Evolutionary conservation across 2,329 filamentous ascomycete species (phyloP).

Genomic region (Microcyclosporella mali): DNA sequence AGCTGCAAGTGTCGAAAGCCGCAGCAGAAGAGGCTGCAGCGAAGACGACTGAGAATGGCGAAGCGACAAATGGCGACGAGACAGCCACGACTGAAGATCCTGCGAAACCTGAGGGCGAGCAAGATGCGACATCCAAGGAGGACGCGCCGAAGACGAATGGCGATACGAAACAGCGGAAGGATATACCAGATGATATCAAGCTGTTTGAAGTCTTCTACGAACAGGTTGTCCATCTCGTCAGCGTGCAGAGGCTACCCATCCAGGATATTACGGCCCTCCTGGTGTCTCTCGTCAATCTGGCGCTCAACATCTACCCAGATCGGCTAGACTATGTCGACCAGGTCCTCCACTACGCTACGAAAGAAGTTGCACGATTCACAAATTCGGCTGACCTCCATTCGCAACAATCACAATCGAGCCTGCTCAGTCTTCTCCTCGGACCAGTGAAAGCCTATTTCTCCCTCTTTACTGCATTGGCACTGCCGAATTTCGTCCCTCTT

Average conservation of each 20-base stretch:
- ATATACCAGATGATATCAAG: constrained; percentile 71
- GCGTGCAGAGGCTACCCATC: constrained; percentile 82
- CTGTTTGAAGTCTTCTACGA: constrained; percentile 97
- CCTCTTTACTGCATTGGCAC: constrained; percentile 88
- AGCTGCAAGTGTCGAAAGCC: constrained; percentile 63
- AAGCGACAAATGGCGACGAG: constrained; percentile 14
- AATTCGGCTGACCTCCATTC: constrained; percentile 96
- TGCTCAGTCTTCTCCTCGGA: constrained; percentile 82
- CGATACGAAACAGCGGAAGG: constrained; percentile 41
- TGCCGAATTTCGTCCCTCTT: constrained; percentile 86
- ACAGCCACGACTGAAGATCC: constrained; percentile 18
- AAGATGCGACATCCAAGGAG: constrained; percentile 10
- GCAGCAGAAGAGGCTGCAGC: constrained; percentile 26
- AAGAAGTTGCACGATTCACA: constrained; percentile 79
- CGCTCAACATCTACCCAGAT: constrained; percentile 91
- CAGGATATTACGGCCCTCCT: constrained; percentile 91
- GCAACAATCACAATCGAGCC: constrained; percentile 75
- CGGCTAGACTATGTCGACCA: constrained; percentile 92
- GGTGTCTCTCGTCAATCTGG: constrained; percentile 88
- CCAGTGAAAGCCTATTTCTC: constrained; percentile 86
- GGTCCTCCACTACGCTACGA: constrained; percentile 78
- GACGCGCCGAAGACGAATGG: constrained; percentile 34
- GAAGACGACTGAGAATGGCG: constrained; percentile 27
- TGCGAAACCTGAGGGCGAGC: constrained; percentile 9
- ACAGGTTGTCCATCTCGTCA: constrained; percentile 89